Evolutionary conservation across 768 basidiomycete genomes (phyloP).

Genomic region (Pholiota molesta): DNA sequence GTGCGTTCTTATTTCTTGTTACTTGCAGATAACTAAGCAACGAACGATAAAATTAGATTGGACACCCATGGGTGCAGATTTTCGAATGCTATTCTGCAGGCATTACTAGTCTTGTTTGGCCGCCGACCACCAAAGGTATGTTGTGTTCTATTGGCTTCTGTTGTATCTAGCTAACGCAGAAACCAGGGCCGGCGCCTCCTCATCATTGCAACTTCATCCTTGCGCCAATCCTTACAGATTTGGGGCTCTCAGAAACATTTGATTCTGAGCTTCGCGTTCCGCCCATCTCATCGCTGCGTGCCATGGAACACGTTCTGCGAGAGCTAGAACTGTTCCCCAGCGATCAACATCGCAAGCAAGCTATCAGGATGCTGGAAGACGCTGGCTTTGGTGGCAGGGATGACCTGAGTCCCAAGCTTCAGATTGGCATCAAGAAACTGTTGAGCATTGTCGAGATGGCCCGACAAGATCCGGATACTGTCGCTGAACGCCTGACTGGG

Average conservation of each 20-base stretch:
- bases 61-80: slow-evolving; percentile 97
- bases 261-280: slow-evolving; percentile 87
- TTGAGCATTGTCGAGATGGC: slow-evolving; percentile 95
- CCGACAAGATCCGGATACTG: slow-evolving; percentile 89
- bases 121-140: slow-evolving; percentile 90
- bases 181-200: slow-evolving; percentile 85
- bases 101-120: slow-evolving; percentile 84
- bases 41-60: slow-evolving; percentile 62
- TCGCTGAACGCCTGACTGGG: slow-evolving; percentile 67
- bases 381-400: slow-evolving; percentile 66
- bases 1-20: slow-evolving; percentile 44
- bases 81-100: slow-evolving; percentile 91
- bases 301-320: slow-evolving; percentile 76
- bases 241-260: slow-evolving; percentile 88
- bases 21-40: neutral
- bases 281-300: slow-evolving; percentile 69
- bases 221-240: slow-evolving; percentile 84
- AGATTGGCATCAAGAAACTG: slow-evolving; percentile 94
- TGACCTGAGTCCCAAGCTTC: slow-evolving; percentile 50
- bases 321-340: slow-evolving; percentile 79
- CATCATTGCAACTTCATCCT: slow-evolving; percentile 90
- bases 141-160: neutral
- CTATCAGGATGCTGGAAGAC: slow-evolving; percentile 68
- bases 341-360: slow-evolving; percentile 53
- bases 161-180: slow-evolving; percentile 10